A percentile compares a stretch with the other conserved stretches of the same genome.
Conservation (phyloP, 1,284 basidiomycete species). For the Taiwanofungus camphoratus region DNA sequence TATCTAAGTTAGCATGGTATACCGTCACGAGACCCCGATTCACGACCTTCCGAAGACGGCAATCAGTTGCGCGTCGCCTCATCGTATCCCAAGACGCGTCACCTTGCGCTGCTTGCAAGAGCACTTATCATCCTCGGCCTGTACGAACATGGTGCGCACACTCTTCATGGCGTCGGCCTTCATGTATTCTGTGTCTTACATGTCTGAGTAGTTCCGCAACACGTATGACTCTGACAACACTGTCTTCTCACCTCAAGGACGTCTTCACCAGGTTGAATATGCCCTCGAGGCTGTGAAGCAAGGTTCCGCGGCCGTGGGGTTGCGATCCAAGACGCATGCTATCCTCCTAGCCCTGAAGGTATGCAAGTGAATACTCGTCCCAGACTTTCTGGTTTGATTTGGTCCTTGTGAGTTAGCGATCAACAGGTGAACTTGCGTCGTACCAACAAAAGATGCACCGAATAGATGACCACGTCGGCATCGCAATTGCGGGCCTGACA, state of each 20-base stretch:
- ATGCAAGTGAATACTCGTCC: neutral
- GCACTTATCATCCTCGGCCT: conserved; percentile 8
- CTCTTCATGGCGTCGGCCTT: neutral
- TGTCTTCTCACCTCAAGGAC: conserved; percentile 90
- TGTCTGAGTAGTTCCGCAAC: conserved; percentile 72
- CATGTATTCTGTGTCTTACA: neutral
- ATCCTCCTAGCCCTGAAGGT: conserved; percentile 44
- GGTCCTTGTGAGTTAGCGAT: conserved; percentile 56
- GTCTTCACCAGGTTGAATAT: conserved; percentile 96
- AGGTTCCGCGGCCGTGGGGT: conserved; percentile 94
- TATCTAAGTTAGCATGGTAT: neutral
- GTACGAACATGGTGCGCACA: conserved; percentile 12
- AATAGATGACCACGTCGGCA: conserved; percentile 98
- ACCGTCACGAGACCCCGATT: neutral
- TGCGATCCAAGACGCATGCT: conserved; percentile 94
- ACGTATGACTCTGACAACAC: conserved; percentile 97
- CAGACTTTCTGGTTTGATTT: neutral
- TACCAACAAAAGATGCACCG: conserved; percentile 99
- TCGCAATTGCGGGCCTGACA: conserved; percentile 97
- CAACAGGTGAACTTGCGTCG: conserved; percentile 96
- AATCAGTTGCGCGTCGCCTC: conserved; percentile 21
- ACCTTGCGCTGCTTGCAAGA: conserved; percentile 13
- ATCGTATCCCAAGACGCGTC: conserved; percentile 18
- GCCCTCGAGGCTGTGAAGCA: conserved; percentile 99
- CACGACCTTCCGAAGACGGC: conserved; percentile 12